These are phyloP conservation scores for Schizosaccharomyces pombe DNA, from an alignment of 805 yeast genomes.

Conservation along the genomic window ASM294v3 CU329670.1:3949001-3949500, in stretches of 20 bases:
- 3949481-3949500: not conserved
- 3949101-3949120: slow-evolving; percentile 21
- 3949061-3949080: not conserved
- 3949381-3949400: slow-evolving; percentile 16
- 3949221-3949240: slow-evolving; percentile 15
- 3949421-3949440: slow-evolving; percentile 8
- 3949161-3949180: slow-evolving; percentile 11
- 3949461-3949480: slow-evolving; percentile 6
- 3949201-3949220: slow-evolving; percentile 15
- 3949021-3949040: slow-evolving; percentile 12
- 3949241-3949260: slow-evolving; percentile 7
- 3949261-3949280: slow-evolving; percentile 5
- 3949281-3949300: slow-evolving; percentile 13
- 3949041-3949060: slow-evolving; percentile 18
- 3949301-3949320: slow-evolving; percentile 20
- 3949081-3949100: slow-evolving; percentile 14
- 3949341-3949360: slow-evolving; percentile 18
- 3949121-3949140: slow-evolving; percentile 21
- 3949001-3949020: slow-evolving; percentile 15
- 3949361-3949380: slow-evolving; percentile 14
- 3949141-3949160: slow-evolving; percentile 20
- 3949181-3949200: slow-evolving; percentile 11
- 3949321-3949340: slow-evolving; percentile 13
- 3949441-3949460: slow-evolving; percentile 6
- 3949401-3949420: slow-evolving; percentile 8